Evolutionary conservation across 768 basidiomycete genomes (phyloP), one percentile per base, ranked within the genome.

Genomic region (Suillus fuscotomentosus): DNA sequence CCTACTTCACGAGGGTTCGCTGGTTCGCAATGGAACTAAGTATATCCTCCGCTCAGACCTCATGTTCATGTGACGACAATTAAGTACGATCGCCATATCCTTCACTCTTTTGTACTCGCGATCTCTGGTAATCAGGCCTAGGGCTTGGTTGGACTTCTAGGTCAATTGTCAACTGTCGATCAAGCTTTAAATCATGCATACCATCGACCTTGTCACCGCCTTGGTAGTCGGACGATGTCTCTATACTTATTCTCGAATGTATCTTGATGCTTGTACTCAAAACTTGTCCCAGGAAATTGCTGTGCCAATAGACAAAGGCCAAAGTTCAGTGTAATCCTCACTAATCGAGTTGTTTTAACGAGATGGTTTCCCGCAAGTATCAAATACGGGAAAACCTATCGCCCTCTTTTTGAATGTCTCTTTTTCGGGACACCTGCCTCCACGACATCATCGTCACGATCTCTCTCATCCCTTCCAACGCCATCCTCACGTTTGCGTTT

Each of bases 391-490:
- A 43, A 51, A 10, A 39, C 65, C 69, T 76, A 78, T 65, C 81
- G 72, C 66, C 82, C 79, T 36, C 80, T 76, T 74, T 83, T 90
- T 17, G 70, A 72, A 72, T 83, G 89, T 79, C 85, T 88, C 63
- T 79, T 78, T 50, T 70, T 78, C 17, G 94, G 92, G 85, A 97
- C 88, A 2, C 95, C 96, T 53, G 92, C 95, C 77, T 98, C 92
- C 9, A 94, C 87, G 22, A 88, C 82, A 78, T 98, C 97, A 72
- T 99, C 97, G 68, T 98, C 97, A 65, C 95, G 81, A 77, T 97
- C 96, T 72, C 84, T 83, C 61, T 94, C 90, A 71, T 95, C 95
- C 64, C 80, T 81, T 22, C 82, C 83, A 13, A 83, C 74, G 3
- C 79, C 79, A n/a, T 75, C 76, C 15, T 80, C 79, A 62, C 83